phyloP scores from a whole-genome alignment of 441 rosid species.

The Erysimum cheiri region DNA sequence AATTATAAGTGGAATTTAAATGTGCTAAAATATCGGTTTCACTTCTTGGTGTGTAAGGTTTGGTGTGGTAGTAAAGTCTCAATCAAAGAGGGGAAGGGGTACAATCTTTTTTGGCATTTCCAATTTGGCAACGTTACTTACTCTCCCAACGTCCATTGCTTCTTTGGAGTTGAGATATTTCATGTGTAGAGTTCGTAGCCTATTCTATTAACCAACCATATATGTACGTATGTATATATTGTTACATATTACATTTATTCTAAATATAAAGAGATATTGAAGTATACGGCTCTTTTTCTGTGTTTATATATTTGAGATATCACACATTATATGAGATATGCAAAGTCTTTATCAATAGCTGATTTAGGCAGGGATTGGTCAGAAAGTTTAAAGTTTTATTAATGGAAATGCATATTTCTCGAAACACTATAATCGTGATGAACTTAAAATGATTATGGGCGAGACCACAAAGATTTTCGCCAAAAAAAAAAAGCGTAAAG shows the following conservation, averaged over 20 bases:
- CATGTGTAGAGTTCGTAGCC: conserved; percentile 26
- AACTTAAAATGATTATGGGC: conserved; percentile 12
- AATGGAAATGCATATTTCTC: too few relatives aligned
- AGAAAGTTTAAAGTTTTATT: not conserved
- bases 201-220: conserved; percentile 22
- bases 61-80: conserved; percentile 41
- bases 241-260: not conserved
- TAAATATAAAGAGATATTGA: not conserved
- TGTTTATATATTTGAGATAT: not conserved
- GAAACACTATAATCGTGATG: conserved; percentile 1
- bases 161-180: conserved; percentile 28
- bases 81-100: conserved; percentile 41
- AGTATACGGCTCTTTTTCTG: not conserved
- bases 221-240: conserved; percentile 10
- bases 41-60: conserved; percentile 29
- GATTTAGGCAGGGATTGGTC: not conserved
- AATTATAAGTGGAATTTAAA: conserved; percentile 8
- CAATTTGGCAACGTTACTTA: conserved; percentile 40
- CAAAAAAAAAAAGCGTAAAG: too few relatives aligned
- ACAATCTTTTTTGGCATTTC: conserved; percentile 40
- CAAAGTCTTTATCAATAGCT: not conserved
- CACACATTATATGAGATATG: conserved; percentile 5
- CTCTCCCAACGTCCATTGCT: conserved; percentile 40
- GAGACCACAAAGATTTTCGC: conserved; percentile 36
- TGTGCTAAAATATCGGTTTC: conserved; percentile 14